Evolutionary conservation across 495 filamentous ascomycete genomes (phyloP), one percentile per base, ranked within the genome.

Genomic region (Jackrogersella minutella): DNA sequence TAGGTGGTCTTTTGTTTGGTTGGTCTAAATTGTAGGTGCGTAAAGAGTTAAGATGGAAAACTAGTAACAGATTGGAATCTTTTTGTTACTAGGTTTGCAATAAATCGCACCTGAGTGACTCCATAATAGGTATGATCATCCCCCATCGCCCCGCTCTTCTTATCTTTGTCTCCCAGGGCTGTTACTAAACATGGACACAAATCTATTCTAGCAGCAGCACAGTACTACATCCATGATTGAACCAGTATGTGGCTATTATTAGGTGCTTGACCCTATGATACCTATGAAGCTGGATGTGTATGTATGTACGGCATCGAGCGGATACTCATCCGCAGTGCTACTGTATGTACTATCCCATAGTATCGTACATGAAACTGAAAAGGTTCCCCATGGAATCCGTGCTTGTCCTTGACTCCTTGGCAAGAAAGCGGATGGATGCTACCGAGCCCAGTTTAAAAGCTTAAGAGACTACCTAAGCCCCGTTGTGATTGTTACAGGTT

Each of bases 201-300:
- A 46, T 46, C 6, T 19, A 46, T 26, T 46, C 41, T 21, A 46
- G 26, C 26, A 30, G 26, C 26, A 3, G 7, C 7, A 7, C 26
- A 30, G 26, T n/a, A n/a, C 26, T 7, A 30, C 7, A 30, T 7
- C 7, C 26, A 24, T 24, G 21, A n/a, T n/a, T n/a, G 8, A 6
- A 13, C 4, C n/a, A n/a, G 41, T 46, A 24, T 21, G 40, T 43
- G 13, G 17, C 40, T 43, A 43, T 22, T 47, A 26, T 47, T n/a
- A n/a, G n/a, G n/a, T n/a, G n/a, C n/a, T n/a, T n/a, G n/a, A n/a
- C 7, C 26, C 7, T 30, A 44, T 36, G 21, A 39, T 28, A 21
- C 17, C 9, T 60, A 50, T 60, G 36, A 43, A 52, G 26, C 46
- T n/a, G 52, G 58, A 60, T 50, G 24, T 52, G 46, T 59, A 59